Base-by-base conservation (phyloP, 2,329 filamentous ascomycete species). In the Exophiala sideris region DNA sequence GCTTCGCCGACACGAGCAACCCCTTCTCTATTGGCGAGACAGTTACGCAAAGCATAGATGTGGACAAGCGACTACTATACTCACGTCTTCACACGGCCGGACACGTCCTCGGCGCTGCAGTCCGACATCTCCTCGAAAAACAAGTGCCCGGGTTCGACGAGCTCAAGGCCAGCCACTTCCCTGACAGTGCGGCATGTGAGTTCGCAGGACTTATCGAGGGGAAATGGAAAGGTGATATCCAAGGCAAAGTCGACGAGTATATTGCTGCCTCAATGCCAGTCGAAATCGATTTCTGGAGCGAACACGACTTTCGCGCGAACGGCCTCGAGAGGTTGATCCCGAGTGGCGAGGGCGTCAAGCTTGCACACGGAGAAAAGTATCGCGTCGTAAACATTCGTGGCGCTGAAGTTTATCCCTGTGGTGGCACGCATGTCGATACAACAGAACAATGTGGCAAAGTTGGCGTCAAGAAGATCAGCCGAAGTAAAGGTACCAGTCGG, bases 81-180 rank as follows among this genome's bases (percentile, higher is more conserved):
- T 88, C 85, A 0, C 79, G 86, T 1, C 76, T 86, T 0, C 87
- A 91, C 68, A 89, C 87, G 0, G 87, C 85, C 0, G 87, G 87
- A 33, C 87, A 91, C 62, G 80, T 89, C 2, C 77, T 90, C 1
- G 86, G 87, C 2, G 71, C 82, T 0, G 86, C 87, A 0, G 82
- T 89, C n/a, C 76, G 81, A 1, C 73, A 78, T 48, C 75, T 87
- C 0, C 69, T 82, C 1, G 76, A 79, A 57, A 69, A 74, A 1
- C 67, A 81, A 48, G 67, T 86, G 10, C 70, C 70, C 0, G 73
- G 72, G 18, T 83, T 86, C 54, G 79, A 81, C 53, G 87, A 90
- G 65, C 71, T 83, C 10, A 91, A 90, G 68, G 87, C 87, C 0
- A 84, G 79, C 3, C 87, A 91, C 65, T 86, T 84, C 61, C 87